Conservation (phyloP, 2,329 filamentous ascomycete species). For the Aspergillus quadrilineatus region DNA sequence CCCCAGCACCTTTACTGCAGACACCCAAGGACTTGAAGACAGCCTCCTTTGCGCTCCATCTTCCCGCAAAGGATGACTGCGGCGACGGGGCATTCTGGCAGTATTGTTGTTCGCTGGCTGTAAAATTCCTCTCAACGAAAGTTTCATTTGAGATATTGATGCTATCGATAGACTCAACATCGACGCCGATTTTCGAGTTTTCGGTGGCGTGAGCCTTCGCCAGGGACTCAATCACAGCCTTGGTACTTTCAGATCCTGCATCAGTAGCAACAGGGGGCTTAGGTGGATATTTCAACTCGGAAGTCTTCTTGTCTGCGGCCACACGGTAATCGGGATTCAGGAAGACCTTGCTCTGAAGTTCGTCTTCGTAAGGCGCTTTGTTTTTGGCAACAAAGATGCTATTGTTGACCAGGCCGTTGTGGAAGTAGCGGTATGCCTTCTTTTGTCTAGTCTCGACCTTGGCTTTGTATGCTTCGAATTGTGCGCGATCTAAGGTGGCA, state of each 20-base stretch:
- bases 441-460: slow-evolving; percentile 95
- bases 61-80: slow-evolving; percentile 87
- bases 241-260: slow-evolving; percentile 62
- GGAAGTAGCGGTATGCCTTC: slow-evolving; percentile 98
- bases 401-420: slow-evolving; percentile 98
- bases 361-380: slow-evolving; percentile 84
- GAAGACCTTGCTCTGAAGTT: slow-evolving; percentile 82
- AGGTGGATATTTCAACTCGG: slow-evolving; percentile 70
- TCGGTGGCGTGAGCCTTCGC: slow-evolving; percentile 62
- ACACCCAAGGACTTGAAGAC: slow-evolving; percentile 97
- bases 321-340: slow-evolving; percentile 93
- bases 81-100: slow-evolving; percentile 76
- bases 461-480: slow-evolving; percentile 76
- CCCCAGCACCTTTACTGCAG: slow-evolving; percentile 80
- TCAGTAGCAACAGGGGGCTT: slow-evolving; percentile 65
- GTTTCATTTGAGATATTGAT: slow-evolving; percentile 94
- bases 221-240: slow-evolving; percentile 73
- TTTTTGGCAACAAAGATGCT: slow-evolving; percentile 94
- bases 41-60: slow-evolving; percentile 97
- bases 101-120: slow-evolving; percentile 76
- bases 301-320: slow-evolving; percentile 78
- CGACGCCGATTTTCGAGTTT: slow-evolving; percentile 83
- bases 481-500: slow-evolving; percentile 83
- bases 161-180: slow-evolving; percentile 83
- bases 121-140: slow-evolving; percentile 95